Evolutionary conservation across 2,329 filamentous ascomycete species (phyloP).

Genomic region (Hymenoscyphus fraxineus): DNA sequence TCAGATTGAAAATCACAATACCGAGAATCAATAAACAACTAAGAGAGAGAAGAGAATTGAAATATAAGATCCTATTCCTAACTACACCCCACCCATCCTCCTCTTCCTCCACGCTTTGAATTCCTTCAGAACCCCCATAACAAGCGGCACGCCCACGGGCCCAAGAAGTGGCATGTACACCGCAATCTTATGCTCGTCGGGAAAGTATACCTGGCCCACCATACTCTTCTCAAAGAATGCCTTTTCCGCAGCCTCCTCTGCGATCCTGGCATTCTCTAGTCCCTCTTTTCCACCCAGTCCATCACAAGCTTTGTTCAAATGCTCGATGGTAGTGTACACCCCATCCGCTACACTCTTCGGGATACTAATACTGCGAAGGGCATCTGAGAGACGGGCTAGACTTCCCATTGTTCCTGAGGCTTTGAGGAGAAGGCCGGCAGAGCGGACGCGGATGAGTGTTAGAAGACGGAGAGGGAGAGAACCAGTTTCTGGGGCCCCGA

Average conservation of each 20-base stretch:
- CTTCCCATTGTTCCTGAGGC: constrained; percentile 94
- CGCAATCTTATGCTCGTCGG: constrained; percentile 95
- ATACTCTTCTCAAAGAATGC: constrained; percentile 99
- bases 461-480: constrained; percentile 83
- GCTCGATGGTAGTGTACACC: constrained; percentile 72
- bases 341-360: constrained; percentile 82
- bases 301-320: constrained; percentile 73
- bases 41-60: too few species aligned
- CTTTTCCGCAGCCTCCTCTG: constrained; percentile 83
- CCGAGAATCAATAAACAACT: too few species aligned
- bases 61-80: not conserved
- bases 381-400: constrained; percentile 77
- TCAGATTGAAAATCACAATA: too few species aligned
- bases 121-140: constrained; percentile 83
- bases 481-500: constrained; percentile 78
- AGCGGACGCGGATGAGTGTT: constrained; percentile 79
- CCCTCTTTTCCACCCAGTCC: constrained; percentile 64
- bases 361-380: constrained; percentile 86
- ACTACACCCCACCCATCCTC: constrained; percentile 15
- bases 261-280: constrained; percentile 74
- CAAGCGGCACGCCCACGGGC: constrained; percentile 81
- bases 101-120: constrained; percentile 48
- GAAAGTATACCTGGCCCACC: constrained; percentile 98
- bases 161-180: constrained; percentile 91
- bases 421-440: constrained; percentile 79